These are phyloP conservation scores for Eutypella sp. DNA, from an alignment of 2,329 filamentous ascomycete species.

Conservation along the genomic window DNA sequence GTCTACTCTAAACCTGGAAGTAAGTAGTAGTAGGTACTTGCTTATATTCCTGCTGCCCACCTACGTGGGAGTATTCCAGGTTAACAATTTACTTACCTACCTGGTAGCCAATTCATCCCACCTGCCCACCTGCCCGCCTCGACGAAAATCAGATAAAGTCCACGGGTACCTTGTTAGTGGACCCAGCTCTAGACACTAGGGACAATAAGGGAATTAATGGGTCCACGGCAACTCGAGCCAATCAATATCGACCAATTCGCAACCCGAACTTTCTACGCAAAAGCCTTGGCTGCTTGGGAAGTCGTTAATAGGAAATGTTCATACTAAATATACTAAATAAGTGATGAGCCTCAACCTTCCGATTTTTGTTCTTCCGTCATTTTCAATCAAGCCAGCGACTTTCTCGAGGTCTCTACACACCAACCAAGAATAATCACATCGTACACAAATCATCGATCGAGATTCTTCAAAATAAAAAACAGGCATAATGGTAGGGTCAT, in stretches of 20 bases:
- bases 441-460: not conserved
- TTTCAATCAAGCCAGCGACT: not conserved
- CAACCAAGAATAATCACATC: slow-evolving; percentile 1
- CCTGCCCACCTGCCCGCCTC: not conserved
- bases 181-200: not conserved
- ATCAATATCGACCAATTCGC: slow-evolving; percentile 25
- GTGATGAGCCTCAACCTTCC: slow-evolving; percentile 7
- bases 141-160: too few relatives aligned
- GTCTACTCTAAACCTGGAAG: too few relatives aligned
- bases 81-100: too few relatives aligned
- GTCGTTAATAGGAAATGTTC: slow-evolving; percentile 1
- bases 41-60: too few relatives aligned
- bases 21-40: too few relatives aligned
- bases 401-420: too few relatives aligned
- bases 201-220: slow-evolving; percentile 9
- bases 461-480: slow-evolving; percentile 4
- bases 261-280: slow-evolving; percentile 17
- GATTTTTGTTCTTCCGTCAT: slow-evolving; percentile 1
- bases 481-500: slow-evolving; percentile 52
- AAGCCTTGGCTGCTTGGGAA: too few relatives aligned
- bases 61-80: too few relatives aligned
- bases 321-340: too few relatives aligned
- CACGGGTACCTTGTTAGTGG: not conserved
- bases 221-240: slow-evolving; percentile 26
- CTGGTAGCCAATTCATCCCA: too few relatives aligned